These are phyloP conservation scores for Rhizomucor pusillus DNA, from an alignment of 371 early-diverging fungal species.

Conservation along the genomic window DNA sequence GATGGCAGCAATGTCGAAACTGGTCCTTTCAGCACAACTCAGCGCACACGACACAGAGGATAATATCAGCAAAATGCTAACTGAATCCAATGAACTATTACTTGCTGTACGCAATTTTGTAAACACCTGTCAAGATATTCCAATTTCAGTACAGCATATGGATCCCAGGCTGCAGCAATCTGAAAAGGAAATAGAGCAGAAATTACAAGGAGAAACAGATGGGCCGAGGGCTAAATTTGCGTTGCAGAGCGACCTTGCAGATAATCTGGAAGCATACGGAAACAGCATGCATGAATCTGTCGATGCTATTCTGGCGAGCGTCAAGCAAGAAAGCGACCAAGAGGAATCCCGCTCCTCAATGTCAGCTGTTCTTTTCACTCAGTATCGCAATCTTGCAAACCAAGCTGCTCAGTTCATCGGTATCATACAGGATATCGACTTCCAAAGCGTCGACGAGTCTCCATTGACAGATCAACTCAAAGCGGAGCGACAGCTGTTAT, in stretches of 20 bases:
- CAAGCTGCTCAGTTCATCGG: constrained; percentile 43
- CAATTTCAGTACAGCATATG: constrained; percentile 54
- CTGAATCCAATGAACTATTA: constrained; percentile 59
- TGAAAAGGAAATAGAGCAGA: neutral
- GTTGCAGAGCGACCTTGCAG: constrained; percentile 25
- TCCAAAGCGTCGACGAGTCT: constrained; percentile 21
- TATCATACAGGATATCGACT: constrained; percentile 41
- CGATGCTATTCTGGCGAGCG: constrained; percentile 24
- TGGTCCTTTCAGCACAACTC: constrained; percentile 81
- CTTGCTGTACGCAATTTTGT: constrained; percentile 77
- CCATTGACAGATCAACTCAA: constrained; percentile 15
- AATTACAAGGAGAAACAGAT: neutral
- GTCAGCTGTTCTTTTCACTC: constrained; percentile 52
- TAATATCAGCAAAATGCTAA: constrained; percentile 24
- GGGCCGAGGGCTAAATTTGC: constrained; percentile 14
- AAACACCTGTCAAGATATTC: constrained; percentile 66
- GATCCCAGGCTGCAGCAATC: constrained; percentile 28
- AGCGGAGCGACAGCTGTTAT: constrained; percentile 45
- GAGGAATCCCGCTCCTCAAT: constrained; percentile 39
- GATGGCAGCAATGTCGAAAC: constrained; percentile 76
- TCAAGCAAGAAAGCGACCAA: constrained; percentile 3
- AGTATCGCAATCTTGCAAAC: constrained; percentile 47
- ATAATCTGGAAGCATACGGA: constrained; percentile 34
- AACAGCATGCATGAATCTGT: constrained; percentile 38
- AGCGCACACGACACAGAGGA: constrained; percentile 61